A percentile compares a stretch with the other conserved stretches of the same genome.
phyloP scores from a whole-genome alignment of 108 stramenopile species.

The Cyclotella atomus region DNA sequence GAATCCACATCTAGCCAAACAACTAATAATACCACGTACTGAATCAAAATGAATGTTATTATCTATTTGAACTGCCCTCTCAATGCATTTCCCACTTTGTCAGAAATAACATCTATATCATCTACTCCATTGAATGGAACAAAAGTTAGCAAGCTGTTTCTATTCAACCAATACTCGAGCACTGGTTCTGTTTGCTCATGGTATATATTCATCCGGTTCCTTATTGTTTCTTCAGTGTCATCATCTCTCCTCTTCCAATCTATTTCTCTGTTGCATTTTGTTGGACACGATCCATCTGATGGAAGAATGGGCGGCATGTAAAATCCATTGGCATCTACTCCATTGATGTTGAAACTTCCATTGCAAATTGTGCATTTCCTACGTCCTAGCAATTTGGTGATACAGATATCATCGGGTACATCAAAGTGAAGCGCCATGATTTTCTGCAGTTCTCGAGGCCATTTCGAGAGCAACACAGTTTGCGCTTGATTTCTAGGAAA shows the following conservation, averaged over 20 bases:
- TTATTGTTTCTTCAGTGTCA: conserved; percentile 62
- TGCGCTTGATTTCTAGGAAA: conserved; percentile 77
- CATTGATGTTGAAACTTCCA: conserved; percentile 62
- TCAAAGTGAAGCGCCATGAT: conserved; percentile 60
- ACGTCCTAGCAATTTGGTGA: conserved; percentile 74
- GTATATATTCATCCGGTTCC: conserved; percentile 59
- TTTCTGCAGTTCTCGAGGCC: conserved; percentile 50
- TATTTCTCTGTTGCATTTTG: conserved; percentile 36
- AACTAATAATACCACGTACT: no score
- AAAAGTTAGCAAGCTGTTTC: conserved; percentile 49
- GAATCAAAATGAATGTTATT: no score
- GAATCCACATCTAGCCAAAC: no score
- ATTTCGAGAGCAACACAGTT: conserved; percentile 56
- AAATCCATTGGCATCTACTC: conserved; percentile 64
- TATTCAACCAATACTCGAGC: conserved; percentile 55
- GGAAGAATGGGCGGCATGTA: conserved; percentile 73
- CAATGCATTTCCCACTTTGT: background rate
- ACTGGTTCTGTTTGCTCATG: conserved; percentile 69
- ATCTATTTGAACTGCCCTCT: no score
- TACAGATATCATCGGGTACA: conserved; percentile 78
- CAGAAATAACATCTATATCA: conserved; percentile 47
- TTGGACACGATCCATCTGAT: conserved; percentile 27
- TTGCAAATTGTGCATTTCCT: conserved; percentile 67
- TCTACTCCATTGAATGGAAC: conserved; percentile 67
- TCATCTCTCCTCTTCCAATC: conserved; percentile 70